These are phyloP conservation scores for Aspergillus sclerotialis DNA, from an alignment of 2,329 filamentous ascomycete genomes.

Conservation along the genomic window DNA sequence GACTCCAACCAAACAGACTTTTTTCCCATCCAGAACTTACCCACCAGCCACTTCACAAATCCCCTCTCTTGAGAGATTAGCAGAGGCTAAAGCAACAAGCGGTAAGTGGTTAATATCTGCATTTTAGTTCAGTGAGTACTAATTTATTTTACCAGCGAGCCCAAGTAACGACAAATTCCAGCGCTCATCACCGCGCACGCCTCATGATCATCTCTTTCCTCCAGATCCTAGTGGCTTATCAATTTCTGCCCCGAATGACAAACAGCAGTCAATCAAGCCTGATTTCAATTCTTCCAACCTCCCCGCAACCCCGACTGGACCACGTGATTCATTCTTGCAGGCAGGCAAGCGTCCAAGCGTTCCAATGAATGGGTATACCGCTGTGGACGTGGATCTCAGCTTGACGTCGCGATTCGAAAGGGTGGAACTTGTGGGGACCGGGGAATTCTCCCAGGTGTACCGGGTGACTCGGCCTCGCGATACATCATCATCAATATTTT, in stretches of 20 bases:
- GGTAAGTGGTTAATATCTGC: conserved; percentile 32
- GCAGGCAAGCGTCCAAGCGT: conserved; percentile 58
- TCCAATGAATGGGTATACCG: conserved; percentile 63
- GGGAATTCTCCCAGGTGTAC: conserved; percentile 92
- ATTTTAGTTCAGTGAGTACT: conserved; percentile 28
- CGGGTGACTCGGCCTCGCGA: conserved; percentile 53
- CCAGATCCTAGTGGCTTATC: conserved; percentile 77
- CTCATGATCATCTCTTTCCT: conserved; percentile 65
- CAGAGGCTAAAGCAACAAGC: conserved; percentile 23
- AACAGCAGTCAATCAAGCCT: conserved; percentile 29
- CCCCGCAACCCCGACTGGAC: conserved; percentile 77
- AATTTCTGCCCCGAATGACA: conserved; percentile 60
- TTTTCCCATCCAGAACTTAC: conserved; percentile 30
- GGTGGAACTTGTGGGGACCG: conserved; percentile 72
- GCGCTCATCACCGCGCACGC: conserved; percentile 64
- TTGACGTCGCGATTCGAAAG: conserved; percentile 71
- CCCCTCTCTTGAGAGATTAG: conserved; percentile 26
- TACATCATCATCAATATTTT: conserved; percentile 35
- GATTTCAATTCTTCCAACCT: conserved; percentile 43
- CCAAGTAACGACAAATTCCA: conserved; percentile 52
- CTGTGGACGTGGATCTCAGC: conserved; percentile 66
- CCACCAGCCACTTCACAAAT: conserved; percentile 26
- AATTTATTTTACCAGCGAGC: conserved; percentile 49
- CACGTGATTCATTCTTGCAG: conserved; percentile 49
- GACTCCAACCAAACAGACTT: conserved; percentile 71